Percentiles rank a stretch among this genome's conserved stretches.
Conservation (phyloP, 805 yeast species). For the Myxozyma neglecta region DNA sequence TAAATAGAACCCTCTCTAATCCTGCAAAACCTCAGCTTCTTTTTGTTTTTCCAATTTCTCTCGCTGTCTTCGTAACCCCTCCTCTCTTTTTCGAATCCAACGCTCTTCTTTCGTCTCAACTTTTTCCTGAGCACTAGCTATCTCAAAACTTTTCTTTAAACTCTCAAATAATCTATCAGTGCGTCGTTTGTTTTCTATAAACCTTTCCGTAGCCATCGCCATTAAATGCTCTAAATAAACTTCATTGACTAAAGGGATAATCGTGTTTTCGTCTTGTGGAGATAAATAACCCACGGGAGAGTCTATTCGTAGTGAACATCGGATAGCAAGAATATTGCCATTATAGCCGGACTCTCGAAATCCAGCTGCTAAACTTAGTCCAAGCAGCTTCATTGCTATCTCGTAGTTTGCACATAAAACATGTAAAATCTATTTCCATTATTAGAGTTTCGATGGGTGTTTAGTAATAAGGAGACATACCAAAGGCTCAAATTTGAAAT, state of each 20-base stretch:
- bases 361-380: conserved; percentile 78
- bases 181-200: conserved; percentile 62
- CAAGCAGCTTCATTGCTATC: conserved; percentile 61
- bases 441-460: not conserved
- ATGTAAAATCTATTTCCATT: conserved; percentile 54
- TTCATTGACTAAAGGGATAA: conserved; percentile 48
- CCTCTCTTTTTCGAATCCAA: conserved; percentile 20
- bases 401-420: conserved; percentile 68
- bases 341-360: conserved; percentile 88
- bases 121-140: not conserved
- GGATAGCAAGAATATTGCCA: conserved; percentile 71
- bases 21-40: not conserved
- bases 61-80: conserved; percentile 18
- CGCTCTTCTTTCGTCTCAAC: conserved; percentile 23
- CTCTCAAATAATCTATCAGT: conserved; percentile 40
- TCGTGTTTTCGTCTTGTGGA: conserved; percentile 31
- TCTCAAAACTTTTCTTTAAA: not conserved
- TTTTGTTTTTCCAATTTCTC: not conserved
- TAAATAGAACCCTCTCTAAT: not conserved
- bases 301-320: conserved; percentile 73
- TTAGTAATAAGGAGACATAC: not conserved
- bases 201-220: conserved; percentile 59
- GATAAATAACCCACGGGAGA: conserved; percentile 67
- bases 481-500: conserved; percentile 82
- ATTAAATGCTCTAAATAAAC: conserved; percentile 56